Evolutionary conservation across 768 basidiomycete genomes (phyloP).

Genomic region (Lentinula sp.): DNA sequence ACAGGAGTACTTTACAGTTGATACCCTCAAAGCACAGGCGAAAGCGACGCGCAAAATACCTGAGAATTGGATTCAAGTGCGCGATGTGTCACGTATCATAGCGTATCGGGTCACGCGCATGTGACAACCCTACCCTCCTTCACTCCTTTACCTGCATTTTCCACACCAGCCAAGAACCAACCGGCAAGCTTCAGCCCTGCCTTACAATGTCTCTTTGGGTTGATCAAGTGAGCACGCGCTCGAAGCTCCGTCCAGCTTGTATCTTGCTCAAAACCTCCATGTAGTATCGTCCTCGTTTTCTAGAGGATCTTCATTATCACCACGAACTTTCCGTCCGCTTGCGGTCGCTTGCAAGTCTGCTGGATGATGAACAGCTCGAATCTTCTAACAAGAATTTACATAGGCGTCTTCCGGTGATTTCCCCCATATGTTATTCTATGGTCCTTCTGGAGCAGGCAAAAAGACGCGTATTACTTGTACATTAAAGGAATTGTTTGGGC

Average conservation of each 20-base stretch:
- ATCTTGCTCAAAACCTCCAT: background rate
- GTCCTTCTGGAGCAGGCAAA: conserved; percentile 95
- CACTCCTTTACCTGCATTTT: conserved; percentile 3
- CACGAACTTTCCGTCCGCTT: conserved; percentile 71
- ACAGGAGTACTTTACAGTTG: background rate
- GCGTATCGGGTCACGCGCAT: conserved; percentile 8
- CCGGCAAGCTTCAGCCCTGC: background rate
- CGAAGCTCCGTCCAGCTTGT: background rate
- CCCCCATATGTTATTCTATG: conserved; percentile 96
- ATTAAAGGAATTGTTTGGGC: conserved; percentile 82
- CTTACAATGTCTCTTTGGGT: conserved; percentile 63
- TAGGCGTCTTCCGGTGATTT: conserved; percentile 91
- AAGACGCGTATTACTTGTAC: conserved; percentile 95
- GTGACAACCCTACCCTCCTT: conserved; percentile 1
- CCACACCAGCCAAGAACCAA: background rate
- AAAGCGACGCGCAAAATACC: no score
- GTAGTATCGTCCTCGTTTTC: conserved; percentile 79
- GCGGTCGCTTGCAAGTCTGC: conserved; percentile 59
- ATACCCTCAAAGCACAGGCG: no score
- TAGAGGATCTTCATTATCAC: conserved; percentile 90
- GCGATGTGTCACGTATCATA: no score
- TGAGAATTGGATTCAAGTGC: no score
- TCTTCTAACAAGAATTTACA: background rate
- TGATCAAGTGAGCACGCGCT: conserved; percentile 37
- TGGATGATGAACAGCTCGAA: background rate